These are phyloP conservation scores for Dryadomyces quercivorus DNA, from an alignment of 2,329 filamentous ascomycete genomes.

Conservation along the genomic window DNA sequence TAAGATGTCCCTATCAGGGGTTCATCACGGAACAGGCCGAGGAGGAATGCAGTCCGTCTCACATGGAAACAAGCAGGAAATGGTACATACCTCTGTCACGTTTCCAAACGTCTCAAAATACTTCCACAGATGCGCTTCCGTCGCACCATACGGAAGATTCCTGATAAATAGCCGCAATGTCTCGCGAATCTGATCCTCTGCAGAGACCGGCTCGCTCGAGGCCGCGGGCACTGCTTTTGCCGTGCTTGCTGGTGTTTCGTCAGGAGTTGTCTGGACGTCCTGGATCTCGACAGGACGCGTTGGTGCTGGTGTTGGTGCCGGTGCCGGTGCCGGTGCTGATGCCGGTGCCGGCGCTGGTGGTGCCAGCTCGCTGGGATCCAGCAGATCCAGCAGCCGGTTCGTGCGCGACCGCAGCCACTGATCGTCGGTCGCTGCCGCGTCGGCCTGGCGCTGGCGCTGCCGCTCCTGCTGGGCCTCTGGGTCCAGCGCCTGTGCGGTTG, in stretches of 20 bases:
- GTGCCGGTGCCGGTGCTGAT: slow-evolving; percentile 3
- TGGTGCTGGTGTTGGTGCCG: not conserved
- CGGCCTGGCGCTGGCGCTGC: not conserved
- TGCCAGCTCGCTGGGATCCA: slow-evolving; percentile 57
- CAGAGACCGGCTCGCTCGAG: slow-evolving; percentile 22
- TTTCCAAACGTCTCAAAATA: slow-evolving; percentile 62
- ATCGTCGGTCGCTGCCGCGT: slow-evolving; percentile 49
- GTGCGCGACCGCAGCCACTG: slow-evolving; percentile 90
- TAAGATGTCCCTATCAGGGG: slow-evolving; percentile 99
- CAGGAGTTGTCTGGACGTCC: not conserved
- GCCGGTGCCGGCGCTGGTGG: slow-evolving; percentile 4
- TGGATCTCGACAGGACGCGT: no score
- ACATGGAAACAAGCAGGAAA: not conserved
- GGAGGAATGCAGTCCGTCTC: not conserved
- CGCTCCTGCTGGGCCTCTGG: not conserved
- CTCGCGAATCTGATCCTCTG: slow-evolving; percentile 50
- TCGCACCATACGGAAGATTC: slow-evolving; percentile 73
- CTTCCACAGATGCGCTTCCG: slow-evolving; percentile 61
- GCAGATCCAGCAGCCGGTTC: slow-evolving; percentile 70
- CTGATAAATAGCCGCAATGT: slow-evolving; percentile 77
- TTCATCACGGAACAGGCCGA: slow-evolving; percentile 60
- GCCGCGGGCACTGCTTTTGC: not conserved
- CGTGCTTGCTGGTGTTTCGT: not conserved
- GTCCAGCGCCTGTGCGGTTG: not conserved
- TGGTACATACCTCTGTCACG: slow-evolving; percentile 72